Percentiles rank a stretch among this genome's conserved stretches.
Conservation (phyloP, 2,329 filamentous ascomycete genomes). For the Pseudogymnoascus verrucosus region DNA sequence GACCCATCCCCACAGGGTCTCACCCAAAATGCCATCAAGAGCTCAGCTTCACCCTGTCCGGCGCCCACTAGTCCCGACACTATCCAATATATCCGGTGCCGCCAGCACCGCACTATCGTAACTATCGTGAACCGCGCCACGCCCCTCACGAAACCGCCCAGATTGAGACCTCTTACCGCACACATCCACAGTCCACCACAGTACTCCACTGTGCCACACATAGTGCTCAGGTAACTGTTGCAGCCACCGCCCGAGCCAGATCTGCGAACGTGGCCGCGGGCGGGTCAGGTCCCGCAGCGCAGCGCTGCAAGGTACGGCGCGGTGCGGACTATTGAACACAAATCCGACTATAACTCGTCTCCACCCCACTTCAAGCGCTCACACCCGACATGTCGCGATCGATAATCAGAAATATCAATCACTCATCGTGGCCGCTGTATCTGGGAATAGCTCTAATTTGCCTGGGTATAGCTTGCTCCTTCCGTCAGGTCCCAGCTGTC, state of each 20-base stretch:
- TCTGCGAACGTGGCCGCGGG: conserved; percentile 5
- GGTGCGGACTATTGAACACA: conserved; percentile 6
- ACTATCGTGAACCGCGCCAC: conserved; percentile 2
- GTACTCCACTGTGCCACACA: neutral
- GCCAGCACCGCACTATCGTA: conserved; percentile 1
- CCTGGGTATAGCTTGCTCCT: neutral
- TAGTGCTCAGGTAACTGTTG: neutral
- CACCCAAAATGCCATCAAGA: conserved; percentile 5
- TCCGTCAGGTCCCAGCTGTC: neutral
- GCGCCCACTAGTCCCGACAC: neutral
- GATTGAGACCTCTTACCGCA: neutral
- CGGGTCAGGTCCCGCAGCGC: neutral
- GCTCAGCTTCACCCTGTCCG: conserved; percentile 1
- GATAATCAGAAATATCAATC: neutral
- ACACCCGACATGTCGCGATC: conserved; percentile 1
- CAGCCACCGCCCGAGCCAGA: neutral
- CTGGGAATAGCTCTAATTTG: neutral
- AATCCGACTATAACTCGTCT: neutral
- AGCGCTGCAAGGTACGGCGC: conserved; percentile 7
- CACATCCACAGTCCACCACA: neutral
- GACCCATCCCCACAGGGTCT: conserved; percentile 1
- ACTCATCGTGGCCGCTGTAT: neutral
- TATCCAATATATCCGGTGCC: conserved; percentile 5
- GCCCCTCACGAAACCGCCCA: neutral
- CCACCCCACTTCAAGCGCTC: neutral